These are phyloP conservation scores for Calonectria hongkongensis DNA, from an alignment of 2,329 filamentous ascomycete genomes.

Conservation along the genomic window DNA sequence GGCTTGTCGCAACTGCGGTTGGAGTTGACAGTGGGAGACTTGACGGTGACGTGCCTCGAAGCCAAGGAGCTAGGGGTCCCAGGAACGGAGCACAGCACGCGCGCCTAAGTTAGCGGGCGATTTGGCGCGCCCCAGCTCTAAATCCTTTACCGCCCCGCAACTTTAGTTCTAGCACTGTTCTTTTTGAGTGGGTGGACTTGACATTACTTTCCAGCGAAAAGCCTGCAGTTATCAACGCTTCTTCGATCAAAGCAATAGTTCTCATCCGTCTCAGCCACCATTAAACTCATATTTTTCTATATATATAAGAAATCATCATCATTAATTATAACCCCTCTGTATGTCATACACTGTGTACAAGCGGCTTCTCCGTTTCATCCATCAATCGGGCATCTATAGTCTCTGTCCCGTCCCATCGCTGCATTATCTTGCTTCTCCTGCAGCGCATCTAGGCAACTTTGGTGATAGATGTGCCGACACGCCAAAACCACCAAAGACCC, in stretches of 20 bases:
- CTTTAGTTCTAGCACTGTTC: constrained; percentile 32
- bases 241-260: neutral
- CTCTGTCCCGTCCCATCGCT: constrained; percentile 67
- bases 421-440: constrained; percentile 72
- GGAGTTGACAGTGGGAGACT: constrained; percentile 18
- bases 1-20: constrained; percentile 9
- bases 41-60: constrained; percentile 4
- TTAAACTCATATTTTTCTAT: constrained; percentile 3
- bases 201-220: neutral
- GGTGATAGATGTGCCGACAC: constrained; percentile 83
- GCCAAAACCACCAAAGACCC: constrained; percentile 81
- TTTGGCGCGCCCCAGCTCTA: constrained; percentile 40
- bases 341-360: constrained; percentile 53
- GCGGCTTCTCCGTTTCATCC: constrained; percentile 60
- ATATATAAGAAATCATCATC: constrained; percentile 49
- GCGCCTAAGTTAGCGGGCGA: constrained; percentile 24
- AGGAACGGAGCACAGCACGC: constrained; percentile 29
- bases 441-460: constrained; percentile 80
- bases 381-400: constrained; percentile 75
- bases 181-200: neutral
- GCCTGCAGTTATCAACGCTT: neutral
- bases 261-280: constrained; percentile 12
- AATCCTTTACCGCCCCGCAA: constrained; percentile 25
- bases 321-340: constrained; percentile 52
- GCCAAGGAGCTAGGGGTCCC: constrained; percentile 28